Base-by-base conservation (phyloP, 257 asterid species). In the Striga asiatica region DNA sequence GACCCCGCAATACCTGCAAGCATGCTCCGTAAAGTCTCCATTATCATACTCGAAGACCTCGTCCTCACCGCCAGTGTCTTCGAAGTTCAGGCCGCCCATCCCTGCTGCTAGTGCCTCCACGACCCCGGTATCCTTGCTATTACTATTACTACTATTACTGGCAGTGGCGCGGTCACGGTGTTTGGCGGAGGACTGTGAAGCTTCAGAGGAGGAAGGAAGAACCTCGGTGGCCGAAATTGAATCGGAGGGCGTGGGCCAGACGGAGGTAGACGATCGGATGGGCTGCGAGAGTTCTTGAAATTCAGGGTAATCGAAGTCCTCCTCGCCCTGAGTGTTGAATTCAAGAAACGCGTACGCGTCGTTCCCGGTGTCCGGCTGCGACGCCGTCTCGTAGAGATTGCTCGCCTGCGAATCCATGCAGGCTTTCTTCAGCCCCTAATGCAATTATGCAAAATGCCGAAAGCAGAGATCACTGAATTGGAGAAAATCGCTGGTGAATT, bases 281-380 rank as follows among this genome's bases (percentile, higher is more conserved):
- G 98, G 98, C 78, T 91, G 98, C 31, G 97, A 91, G 12, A 91
- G 81, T 75, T 84, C 93, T 25, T 72, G 89, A 38, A 91, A 91
- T 58, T 92, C 89, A 2, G 97, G 94, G 66, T 88, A 88, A 74
- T 81, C 89, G 50, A 84, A 92, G 55, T 91, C 99, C 67, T 83
- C 96, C 25, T 78, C 85, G 58, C 89, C 94, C 58, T 82, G 94
- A 12, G 97, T 81, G 74, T 82, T 84, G 92, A 92, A 88, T 68
- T 92, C 97, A 21, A 92, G 69, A 23, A 92, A 92, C 2, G 95
- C 84, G 74, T 84, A 92, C 5, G 93, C 97, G 53, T 92, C 95
- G 80, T 70, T 81, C 49, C 93, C 93, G 8, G 88, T 81, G 74
- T 88, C 99, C 39, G 99, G 99, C 79, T 88, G 95, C 50, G 97